phyloP scores from a whole-genome alignment of 352 stramenopile genomes.

The Elongisporangium anandrum region DNA sequence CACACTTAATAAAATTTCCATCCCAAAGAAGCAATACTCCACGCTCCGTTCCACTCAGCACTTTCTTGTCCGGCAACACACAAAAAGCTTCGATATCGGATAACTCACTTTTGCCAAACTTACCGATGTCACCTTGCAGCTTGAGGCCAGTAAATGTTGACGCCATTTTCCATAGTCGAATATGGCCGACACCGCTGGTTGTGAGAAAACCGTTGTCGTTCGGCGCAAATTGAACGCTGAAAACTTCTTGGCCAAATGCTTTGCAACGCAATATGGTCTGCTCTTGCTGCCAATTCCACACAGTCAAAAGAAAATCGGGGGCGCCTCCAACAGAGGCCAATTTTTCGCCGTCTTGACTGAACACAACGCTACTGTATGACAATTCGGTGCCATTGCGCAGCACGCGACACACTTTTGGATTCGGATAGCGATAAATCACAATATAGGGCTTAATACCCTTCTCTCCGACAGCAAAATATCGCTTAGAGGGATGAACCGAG shows the following conservation, averaged over 20 bases:
- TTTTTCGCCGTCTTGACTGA: conserved; percentile 80
- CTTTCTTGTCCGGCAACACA: conserved; percentile 93
- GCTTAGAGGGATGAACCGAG: conserved; percentile 58
- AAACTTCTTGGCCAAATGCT: conserved; percentile 94
- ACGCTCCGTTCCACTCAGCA: conserved; percentile 84
- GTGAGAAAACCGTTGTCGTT: conserved; percentile 88
- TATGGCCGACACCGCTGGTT: conserved; percentile 91
- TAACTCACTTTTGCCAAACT: conserved; percentile 94
- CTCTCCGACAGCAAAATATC: conserved; percentile 86
- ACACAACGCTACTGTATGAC: conserved; percentile 71
- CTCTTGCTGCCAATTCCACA: conserved; percentile 92
- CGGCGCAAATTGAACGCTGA: conserved; percentile 87
- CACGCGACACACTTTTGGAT: conserved; percentile 59
- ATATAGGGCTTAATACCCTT: conserved; percentile 88
- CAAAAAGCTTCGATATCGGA: conserved; percentile 92
- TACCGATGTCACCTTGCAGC: conserved; percentile 94
- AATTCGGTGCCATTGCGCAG: conserved; percentile 82
- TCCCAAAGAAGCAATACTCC: conserved; percentile 92
- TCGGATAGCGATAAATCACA: conserved; percentile 86
- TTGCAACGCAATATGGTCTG: conserved; percentile 90
- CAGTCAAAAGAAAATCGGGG: conserved; percentile 90
- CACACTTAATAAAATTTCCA: conserved; percentile 95
- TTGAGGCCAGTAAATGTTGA: conserved; percentile 95
- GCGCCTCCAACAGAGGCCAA: conserved; percentile 84
- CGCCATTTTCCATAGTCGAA: conserved; percentile 96